phyloP scores from a whole-genome alignment of 257 asterid species.

The Striga asiatica region DNA sequence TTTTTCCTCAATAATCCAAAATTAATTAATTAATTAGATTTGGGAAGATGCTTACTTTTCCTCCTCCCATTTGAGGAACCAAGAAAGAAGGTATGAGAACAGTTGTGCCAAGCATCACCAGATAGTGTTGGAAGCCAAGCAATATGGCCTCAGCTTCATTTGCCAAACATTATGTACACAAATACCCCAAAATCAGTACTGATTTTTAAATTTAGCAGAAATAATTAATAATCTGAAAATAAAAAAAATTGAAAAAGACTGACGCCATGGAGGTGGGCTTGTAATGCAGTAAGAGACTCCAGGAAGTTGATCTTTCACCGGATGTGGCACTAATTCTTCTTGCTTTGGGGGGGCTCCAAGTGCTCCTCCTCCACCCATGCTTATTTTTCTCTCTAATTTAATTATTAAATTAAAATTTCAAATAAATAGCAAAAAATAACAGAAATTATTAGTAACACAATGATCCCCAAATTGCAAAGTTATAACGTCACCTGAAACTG shows the following conservation, averaged over 20 bases:
- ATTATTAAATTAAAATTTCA: not conserved
- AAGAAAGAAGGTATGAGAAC: conserved; percentile 74
- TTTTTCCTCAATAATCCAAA: too few relatives aligned
- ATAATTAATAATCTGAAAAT: too few relatives aligned
- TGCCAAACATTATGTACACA: not conserved
- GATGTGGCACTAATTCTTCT: conserved; percentile 68
- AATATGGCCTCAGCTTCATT: conserved; percentile 90
- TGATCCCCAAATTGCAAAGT: too few relatives aligned
- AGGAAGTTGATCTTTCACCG: conserved; percentile 76
- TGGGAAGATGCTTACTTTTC: conserved; percentile 34
- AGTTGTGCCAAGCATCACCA: conserved; percentile 96
- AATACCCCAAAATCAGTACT: too few relatives aligned
- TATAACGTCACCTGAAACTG: too few relatives aligned
- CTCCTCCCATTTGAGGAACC: conserved; percentile 94
- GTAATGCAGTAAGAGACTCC: conserved; percentile 84
- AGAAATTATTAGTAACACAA: too few relatives aligned
- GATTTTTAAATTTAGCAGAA: too few relatives aligned
- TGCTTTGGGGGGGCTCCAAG: conserved; percentile 71
- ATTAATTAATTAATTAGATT: too few relatives aligned
- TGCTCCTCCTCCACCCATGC: conserved; percentile 71
- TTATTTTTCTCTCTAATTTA: not conserved
- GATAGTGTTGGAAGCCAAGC: conserved; percentile 92
- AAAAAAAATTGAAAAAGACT: conserved; percentile 22
- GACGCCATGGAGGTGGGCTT: conserved; percentile 99
- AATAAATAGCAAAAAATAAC: not conserved